Conservation (phyloP, 805 yeast genomes). For the Monosporozyma servazzii region DNA sequence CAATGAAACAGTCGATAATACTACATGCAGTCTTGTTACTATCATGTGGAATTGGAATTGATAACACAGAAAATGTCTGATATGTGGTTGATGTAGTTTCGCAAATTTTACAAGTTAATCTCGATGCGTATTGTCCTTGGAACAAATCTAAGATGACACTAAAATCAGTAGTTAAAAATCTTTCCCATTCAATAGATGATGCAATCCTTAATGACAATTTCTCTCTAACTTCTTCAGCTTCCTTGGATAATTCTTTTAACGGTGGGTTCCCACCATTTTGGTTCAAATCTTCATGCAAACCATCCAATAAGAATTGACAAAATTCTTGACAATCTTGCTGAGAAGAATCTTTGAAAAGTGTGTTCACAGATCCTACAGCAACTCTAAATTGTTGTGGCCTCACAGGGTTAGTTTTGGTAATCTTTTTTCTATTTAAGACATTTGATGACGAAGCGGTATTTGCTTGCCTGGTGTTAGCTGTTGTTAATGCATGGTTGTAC, state of each 20-base stretch:
- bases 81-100: conserved; percentile 75
- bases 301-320: conserved; percentile 77
- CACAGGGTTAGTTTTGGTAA: conserved; percentile 22
- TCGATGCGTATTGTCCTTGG: conserved; percentile 84
- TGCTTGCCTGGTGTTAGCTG: neutral
- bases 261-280: conserved; percentile 48
- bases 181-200: conserved; percentile 87
- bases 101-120: conserved; percentile 65
- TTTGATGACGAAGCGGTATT: conserved; percentile 9
- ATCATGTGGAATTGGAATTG: conserved; percentile 64
- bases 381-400: conserved; percentile 62
- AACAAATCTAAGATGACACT: conserved; percentile 75
- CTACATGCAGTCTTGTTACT: conserved; percentile 19
- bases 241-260: conserved; percentile 50
- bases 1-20: conserved; percentile 62
- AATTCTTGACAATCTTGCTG: conserved; percentile 96
- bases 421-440: conserved; percentile 1
- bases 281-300: conserved; percentile 86
- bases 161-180: conserved; percentile 71
- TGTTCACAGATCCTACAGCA: conserved; percentile 60
- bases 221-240: conserved; percentile 69
- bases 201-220: conserved; percentile 67
- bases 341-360: conserved; percentile 68
- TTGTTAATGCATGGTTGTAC: conserved; percentile 30
- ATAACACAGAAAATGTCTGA: conserved; percentile 70